Percentiles rank a stretch among this genome's conserved stretches.
Conservation (phyloP, 768 basidiomycete species). For the Udeniomyces megalosporus region DNA sequence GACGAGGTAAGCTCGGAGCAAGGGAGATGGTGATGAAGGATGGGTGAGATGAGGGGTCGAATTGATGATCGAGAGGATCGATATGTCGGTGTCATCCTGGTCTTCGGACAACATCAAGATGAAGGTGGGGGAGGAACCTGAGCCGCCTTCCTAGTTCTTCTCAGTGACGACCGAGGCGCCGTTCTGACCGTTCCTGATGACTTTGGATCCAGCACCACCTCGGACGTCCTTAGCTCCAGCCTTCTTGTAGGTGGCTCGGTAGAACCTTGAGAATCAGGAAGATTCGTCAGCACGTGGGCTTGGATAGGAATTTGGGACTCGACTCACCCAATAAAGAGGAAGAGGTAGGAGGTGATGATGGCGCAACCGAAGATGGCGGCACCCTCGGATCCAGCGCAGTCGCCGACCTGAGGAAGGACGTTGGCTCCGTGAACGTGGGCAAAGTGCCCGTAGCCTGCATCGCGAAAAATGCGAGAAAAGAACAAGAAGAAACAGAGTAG, state of each 20-base stretch:
- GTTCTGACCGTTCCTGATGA: constrained; percentile 17
- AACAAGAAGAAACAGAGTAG: no score
- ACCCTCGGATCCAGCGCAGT: constrained; percentile 74
- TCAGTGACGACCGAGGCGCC: not conserved
- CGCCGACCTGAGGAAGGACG: constrained; percentile 48
- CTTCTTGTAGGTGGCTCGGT: constrained; percentile 27
- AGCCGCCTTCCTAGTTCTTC: no score
- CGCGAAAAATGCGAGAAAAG: not conserved
- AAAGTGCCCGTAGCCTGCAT: constrained; percentile 61
- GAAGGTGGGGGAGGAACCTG: no score
- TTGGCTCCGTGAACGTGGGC: constrained; percentile 40
- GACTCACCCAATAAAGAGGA: constrained; percentile 64
- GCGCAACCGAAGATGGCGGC: constrained; percentile 81
- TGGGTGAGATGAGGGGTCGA: no score
- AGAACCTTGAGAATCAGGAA: constrained; percentile 30
- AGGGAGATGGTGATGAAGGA: no score
- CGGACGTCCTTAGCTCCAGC: not conserved
- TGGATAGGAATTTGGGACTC: not conserved
- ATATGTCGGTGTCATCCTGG: no score
- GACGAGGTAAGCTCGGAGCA: not conserved
- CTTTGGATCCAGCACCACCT: constrained; percentile 14
- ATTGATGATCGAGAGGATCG: no score
- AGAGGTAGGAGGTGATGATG: constrained; percentile 75
- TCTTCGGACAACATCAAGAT: no score
- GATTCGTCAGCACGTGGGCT: no score